Evolutionary conservation across 1,284 basidiomycete genomes (phyloP).

Genomic region (Filobasidium uniguttulatum): DNA sequence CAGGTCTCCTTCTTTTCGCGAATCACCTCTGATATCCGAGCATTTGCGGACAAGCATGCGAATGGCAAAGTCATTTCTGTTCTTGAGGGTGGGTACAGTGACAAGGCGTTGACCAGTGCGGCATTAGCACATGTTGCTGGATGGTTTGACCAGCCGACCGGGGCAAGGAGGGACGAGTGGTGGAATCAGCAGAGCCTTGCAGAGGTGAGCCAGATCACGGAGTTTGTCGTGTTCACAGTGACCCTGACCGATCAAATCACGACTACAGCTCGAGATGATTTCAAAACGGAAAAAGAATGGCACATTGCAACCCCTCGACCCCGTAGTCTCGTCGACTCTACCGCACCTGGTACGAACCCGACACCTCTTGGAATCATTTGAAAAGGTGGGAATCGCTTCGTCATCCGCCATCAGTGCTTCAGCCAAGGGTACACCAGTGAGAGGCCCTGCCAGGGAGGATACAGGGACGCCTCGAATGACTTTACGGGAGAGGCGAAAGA

Average conservation of each 20-base stretch:
- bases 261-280: slow-evolving; percentile 51
- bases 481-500: slow-evolving; percentile 46
- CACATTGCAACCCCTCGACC: slow-evolving; percentile 41
- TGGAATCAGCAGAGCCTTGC: slow-evolving; percentile 54
- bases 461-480: slow-evolving; percentile 41
- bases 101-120: slow-evolving; percentile 68
- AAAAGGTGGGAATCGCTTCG: slow-evolving; percentile 19
- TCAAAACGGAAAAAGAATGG: slow-evolving; percentile 41
- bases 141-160: slow-evolving; percentile 39
- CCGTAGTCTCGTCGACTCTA: slow-evolving; percentile 40
- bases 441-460: slow-evolving; percentile 23
- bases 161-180: slow-evolving; percentile 41
- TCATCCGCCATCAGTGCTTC: too few species aligned
- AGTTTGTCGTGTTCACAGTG: not conserved
- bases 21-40: slow-evolving; percentile 60
- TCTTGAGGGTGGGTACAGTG: slow-evolving; percentile 89
- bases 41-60: slow-evolving; percentile 54
- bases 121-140: slow-evolving; percentile 65
- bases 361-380: slow-evolving; percentile 40
- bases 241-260: not conserved
- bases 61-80: slow-evolving; percentile 67
- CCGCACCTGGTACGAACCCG: slow-evolving; percentile 48
- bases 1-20: slow-evolving; percentile 63
- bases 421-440: too few species aligned
- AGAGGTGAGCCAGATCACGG: slow-evolving; percentile 44